Percentiles rank a stretch among this genome's conserved stretches.
These are phyloP conservation scores for Penicillium salamii DNA, from an alignment of 495 filamentous ascomycete species.

Conservation along the genomic window DNA sequence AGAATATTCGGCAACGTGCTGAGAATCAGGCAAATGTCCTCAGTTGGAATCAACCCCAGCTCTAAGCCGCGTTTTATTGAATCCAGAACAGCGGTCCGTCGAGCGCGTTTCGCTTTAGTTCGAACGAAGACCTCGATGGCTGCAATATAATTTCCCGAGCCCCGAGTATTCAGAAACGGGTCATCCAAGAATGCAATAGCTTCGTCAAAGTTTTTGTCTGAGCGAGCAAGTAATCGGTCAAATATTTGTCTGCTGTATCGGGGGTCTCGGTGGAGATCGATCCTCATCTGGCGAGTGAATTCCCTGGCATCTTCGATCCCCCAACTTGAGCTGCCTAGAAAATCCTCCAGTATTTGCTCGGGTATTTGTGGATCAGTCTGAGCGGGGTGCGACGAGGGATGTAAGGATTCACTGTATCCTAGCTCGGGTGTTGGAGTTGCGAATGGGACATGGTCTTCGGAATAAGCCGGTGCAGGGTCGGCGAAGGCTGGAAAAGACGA, in stretches of 20 bases:
- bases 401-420: constrained; percentile 9
- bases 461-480: constrained; percentile 10
- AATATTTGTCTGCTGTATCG: constrained; percentile 43
- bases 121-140: constrained; percentile 21
- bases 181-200: constrained; percentile 45
- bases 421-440: constrained; percentile 19
- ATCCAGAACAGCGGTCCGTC: constrained; percentile 22
- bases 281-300: constrained; percentile 23
- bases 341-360: constrained; percentile 15
- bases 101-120: constrained; percentile 10
- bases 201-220: constrained; percentile 16
- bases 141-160: constrained; percentile 38
- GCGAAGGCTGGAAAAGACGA: constrained; percentile 2
- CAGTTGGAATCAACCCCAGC: constrained; percentile 34
- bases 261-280: constrained; percentile 39
- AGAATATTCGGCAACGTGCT: constrained; percentile 20
- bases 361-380: constrained; percentile 1
- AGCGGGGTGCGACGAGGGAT: neutral
- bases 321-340: constrained; percentile 17
- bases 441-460: constrained; percentile 15
- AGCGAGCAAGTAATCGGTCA: constrained; percentile 27
- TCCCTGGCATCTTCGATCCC: constrained; percentile 28
- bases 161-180: constrained; percentile 34
- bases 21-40: constrained; percentile 36
- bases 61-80: constrained; percentile 35